Evolutionary conservation across 495 filamentous ascomycete species (phyloP).

Genomic region (Aspergillus haitiensis): DNA sequence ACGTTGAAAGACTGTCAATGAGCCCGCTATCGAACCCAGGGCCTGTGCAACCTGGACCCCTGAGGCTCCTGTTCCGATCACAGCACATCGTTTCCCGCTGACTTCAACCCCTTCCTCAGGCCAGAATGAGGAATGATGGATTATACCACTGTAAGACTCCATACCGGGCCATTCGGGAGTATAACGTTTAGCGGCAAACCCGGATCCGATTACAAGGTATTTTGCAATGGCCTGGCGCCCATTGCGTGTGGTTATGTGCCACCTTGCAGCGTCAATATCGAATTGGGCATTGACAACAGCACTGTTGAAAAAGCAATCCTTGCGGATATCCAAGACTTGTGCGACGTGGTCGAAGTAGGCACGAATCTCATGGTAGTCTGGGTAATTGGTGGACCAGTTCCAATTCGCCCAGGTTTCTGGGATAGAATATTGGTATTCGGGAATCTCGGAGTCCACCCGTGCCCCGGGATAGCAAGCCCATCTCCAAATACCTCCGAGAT

Average conservation of each 20-base stretch:
- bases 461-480: slow-evolving; percentile 53
- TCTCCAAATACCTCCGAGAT: slow-evolving; percentile 52
- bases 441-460: slow-evolving; percentile 51
- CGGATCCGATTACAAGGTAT: slow-evolving; percentile 50
- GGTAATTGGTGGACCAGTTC: slow-evolving; percentile 56
- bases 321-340: slow-evolving; percentile 47
- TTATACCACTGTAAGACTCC: slow-evolving; percentile 51
- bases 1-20: slow-evolving; percentile 52
- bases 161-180: slow-evolving; percentile 51
- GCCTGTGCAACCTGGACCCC: slow-evolving; percentile 59
- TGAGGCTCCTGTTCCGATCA: slow-evolving; percentile 62
- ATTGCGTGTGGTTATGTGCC: slow-evolving; percentile 50
- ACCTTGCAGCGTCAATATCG: slow-evolving; percentile 37
- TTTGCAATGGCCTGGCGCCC: slow-evolving; percentile 44
- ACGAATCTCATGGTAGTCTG: slow-evolving; percentile 48
- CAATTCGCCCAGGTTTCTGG: slow-evolving; percentile 54
- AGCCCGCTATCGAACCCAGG: slow-evolving; percentile 34
- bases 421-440: slow-evolving; percentile 52
- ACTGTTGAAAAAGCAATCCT: slow-evolving; percentile 52
- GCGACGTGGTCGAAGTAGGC: slow-evolving; percentile 59
- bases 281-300: slow-evolving; percentile 50
- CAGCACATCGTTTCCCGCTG: slow-evolving; percentile 48
- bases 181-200: slow-evolving; percentile 30
- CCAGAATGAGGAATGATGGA: slow-evolving; percentile 62
- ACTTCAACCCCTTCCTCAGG: slow-evolving; percentile 51